Base-by-base conservation (phyloP, 352 stramenopile genomes). In the Thalassiosira ordinaria region DNA sequence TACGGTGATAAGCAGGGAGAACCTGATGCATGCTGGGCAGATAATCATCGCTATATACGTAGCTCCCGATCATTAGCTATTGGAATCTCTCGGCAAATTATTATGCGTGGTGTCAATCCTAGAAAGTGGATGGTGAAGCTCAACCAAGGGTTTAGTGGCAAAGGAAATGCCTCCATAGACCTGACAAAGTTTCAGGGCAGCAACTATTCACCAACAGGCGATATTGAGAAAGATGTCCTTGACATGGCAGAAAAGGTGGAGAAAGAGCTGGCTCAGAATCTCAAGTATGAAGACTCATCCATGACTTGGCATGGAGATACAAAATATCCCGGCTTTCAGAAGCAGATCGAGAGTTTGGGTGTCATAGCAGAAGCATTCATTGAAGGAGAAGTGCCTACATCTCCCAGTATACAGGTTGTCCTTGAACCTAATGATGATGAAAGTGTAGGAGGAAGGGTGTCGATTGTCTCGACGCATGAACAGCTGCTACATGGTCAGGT, bases 341-440 rank as follows among this genome's bases (percentile, higher is more conserved):
- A 47, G 5, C 73, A 81, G 26, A 75, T 81, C 9, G 20, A 27
- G 39, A 56, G 73, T 4, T 24, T 81, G 6, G 73, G 73, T 22
- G 73, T 67, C 3, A 81, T 81, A 52, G 73, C 63, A 24, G 73
- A 81, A 60, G 51, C 24, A 62, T 81, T 81, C 44, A 56, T 80
- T 24, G 65, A 77, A 41, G 73, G 59, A 41, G 63, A 76, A 22
- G 63, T 77, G 35, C 55, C 59, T 52, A 53, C 64, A 22, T 81
- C 73, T 31, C 73, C 73, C 13, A 76, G 52, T 61, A 47, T 81
- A n/a, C 73, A 81, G 35, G 63, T 35, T 9, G 56, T 76, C 1
- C 61, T 81, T 24, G 73, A 81, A 52, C 56, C 53, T 14, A 66
- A 70, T 1, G 37, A 44, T 60, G 39, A 44, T 20, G 20, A 11